A percentile compares a stretch with the other conserved stretches of the same genome.
Conservation (phyloP, 2,329 filamentous ascomycete species). For the Colletotrichum higginsianum region DNA sequence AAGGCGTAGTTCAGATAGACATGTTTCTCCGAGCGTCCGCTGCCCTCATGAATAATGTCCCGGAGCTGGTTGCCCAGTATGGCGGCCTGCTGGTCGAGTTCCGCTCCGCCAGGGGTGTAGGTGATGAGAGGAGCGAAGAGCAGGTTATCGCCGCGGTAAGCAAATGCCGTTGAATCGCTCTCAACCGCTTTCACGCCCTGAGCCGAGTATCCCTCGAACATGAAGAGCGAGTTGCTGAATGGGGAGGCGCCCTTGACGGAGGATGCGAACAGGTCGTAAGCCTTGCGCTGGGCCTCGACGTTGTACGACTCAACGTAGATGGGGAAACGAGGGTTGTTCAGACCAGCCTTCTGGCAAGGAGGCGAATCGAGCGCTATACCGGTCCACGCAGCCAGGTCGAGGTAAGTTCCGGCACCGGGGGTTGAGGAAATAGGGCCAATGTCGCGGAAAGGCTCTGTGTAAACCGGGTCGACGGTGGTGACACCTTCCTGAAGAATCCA, state of each 20-base stretch:
- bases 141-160: constrained; percentile 61
- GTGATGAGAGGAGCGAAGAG: constrained; percentile 56
- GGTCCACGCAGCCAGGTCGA: constrained; percentile 61
- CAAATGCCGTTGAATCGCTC: constrained; percentile 58
- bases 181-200: constrained; percentile 58
- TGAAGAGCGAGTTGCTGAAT: constrained; percentile 60
- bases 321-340: constrained; percentile 60
- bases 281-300: constrained; percentile 46
- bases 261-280: constrained; percentile 53
- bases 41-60: constrained; percentile 53
- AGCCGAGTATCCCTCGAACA: constrained; percentile 70
- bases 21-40: constrained; percentile 51
- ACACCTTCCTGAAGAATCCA: constrained; percentile 61
- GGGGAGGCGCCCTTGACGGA: constrained; percentile 43
- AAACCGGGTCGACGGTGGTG: constrained; percentile 55
- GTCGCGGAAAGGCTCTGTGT: constrained; percentile 60
- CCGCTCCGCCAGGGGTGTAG: constrained; percentile 52
- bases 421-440: constrained; percentile 55
- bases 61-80: constrained; percentile 56
- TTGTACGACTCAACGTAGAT: constrained; percentile 59
- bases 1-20: constrained; percentile 68
- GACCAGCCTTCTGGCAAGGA: constrained; percentile 59
- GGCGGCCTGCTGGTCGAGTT: constrained; percentile 52
- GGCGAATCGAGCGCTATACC: constrained; percentile 53
- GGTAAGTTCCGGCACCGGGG: constrained; percentile 57